A percentile compares a stretch with the other conserved stretches of the same genome.
Evolutionary conservation across 1,284 basidiomycete genomes (phyloP).

Genomic region (Puccinia brachypodii): DNA sequence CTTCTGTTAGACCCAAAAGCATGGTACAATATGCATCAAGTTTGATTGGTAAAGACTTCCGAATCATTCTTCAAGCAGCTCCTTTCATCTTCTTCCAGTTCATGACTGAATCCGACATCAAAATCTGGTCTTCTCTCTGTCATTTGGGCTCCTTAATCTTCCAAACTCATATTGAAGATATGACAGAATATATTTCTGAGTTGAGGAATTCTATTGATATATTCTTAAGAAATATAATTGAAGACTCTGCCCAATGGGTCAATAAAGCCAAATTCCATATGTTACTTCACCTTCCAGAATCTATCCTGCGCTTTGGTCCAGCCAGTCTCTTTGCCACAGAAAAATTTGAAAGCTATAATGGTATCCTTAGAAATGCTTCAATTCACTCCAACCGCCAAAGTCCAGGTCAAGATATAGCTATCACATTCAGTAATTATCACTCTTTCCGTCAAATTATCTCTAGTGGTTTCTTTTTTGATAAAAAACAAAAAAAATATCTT

Average conservation of each 20-base stretch:
- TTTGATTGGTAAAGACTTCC: constrained; percentile 58
- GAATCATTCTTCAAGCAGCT: constrained; percentile 58
- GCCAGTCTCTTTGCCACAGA: constrained; percentile 5
- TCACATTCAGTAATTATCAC: not conserved
- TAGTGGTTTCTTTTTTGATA: not conserved
- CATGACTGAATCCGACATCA: constrained; percentile 50
- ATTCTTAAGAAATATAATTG: constrained; percentile 55
- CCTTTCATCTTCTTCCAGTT: constrained; percentile 58
- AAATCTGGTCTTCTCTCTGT: constrained; percentile 56
- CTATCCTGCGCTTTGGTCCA: constrained; percentile 46
- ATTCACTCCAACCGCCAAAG: not conserved
- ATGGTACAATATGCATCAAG: constrained; percentile 57
- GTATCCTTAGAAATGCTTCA: not conserved
- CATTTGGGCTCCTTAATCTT: constrained; percentile 58
- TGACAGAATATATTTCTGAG: constrained; percentile 46
- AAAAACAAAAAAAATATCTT: not conserved
- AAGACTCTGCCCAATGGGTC: constrained; percentile 52
- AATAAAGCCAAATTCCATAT: constrained; percentile 26
- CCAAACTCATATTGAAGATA: constrained; percentile 57
- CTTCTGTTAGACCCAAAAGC: constrained; percentile 48
- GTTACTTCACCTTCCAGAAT: constrained; percentile 31
- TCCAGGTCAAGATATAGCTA: not conserved
- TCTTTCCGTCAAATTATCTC: not conserved
- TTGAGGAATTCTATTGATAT: constrained; percentile 53
- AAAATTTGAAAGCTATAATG: constrained; percentile 2